Conservation (phyloP, 352 stramenopile genomes). For the Globisporangium parvum region DNA sequence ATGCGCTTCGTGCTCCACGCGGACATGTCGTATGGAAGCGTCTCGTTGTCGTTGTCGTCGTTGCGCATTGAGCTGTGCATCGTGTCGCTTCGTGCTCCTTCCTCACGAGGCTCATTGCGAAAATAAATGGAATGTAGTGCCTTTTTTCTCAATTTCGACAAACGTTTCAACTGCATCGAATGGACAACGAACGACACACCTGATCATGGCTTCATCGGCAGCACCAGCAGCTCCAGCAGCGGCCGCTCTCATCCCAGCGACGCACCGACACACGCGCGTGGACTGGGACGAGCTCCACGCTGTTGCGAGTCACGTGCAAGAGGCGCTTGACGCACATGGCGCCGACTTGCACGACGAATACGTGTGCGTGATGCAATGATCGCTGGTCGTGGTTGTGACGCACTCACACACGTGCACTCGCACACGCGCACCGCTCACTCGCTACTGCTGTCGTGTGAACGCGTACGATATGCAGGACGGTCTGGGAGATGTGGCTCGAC, state of each 20-base stretch:
- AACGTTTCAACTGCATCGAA: no score
- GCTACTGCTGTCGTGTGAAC: no score
- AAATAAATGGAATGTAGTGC: no score
- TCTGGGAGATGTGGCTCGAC: slow-evolving; percentile 71
- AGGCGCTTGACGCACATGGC: slow-evolving; percentile 46
- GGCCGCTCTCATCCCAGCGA: slow-evolving; percentile 17
- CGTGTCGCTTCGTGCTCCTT: no score
- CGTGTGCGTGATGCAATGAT: slow-evolving; percentile 24
- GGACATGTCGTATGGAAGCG: not conserved
- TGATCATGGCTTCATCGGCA: slow-evolving; percentile 10
- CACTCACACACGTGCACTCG: not conserved
- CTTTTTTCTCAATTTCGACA: no score
- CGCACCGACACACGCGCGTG: slow-evolving; percentile 25
- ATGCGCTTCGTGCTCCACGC: no score
- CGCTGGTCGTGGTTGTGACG: not conserved
- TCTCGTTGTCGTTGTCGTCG: not conserved
- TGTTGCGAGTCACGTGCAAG: slow-evolving; percentile 51
- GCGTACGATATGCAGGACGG: slow-evolving; percentile 24
- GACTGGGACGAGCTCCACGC: slow-evolving; percentile 51
- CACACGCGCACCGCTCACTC: not conserved
- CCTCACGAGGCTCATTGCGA: no score
- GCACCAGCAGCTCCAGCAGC: slow-evolving; percentile 1
- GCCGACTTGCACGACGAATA: slow-evolving; percentile 57
- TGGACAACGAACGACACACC: no score
- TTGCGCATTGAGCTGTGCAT: no score